Percentiles rank a stretch among this genome's conserved stretches.
These are phyloP conservation scores for Fusarium equiseti DNA, from an alignment of 2,329 filamentous ascomycete species.

Conservation along the genomic window DNA sequence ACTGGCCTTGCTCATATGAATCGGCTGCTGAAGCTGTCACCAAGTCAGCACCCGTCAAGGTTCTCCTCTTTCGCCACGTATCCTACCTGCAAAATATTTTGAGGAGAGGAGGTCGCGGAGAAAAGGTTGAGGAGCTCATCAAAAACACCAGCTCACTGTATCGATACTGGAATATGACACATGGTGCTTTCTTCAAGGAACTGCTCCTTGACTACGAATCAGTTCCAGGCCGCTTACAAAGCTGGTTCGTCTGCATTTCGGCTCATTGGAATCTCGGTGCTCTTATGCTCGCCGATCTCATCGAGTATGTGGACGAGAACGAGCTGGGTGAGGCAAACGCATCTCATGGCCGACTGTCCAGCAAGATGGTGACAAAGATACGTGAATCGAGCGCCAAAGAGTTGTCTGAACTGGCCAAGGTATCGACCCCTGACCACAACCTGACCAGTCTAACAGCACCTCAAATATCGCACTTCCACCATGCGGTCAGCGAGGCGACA, in stretches of 20 bases:
- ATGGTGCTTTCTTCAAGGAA: slow-evolving; percentile 64
- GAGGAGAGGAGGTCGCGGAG: slow-evolving; percentile 51
- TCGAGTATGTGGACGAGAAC: slow-evolving; percentile 63
- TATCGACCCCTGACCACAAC: slow-evolving; percentile 53
- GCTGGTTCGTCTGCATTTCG: slow-evolving; percentile 69
- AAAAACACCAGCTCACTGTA: slow-evolving; percentile 61
- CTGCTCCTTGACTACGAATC: slow-evolving; percentile 61
- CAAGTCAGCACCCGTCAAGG: slow-evolving; percentile 68
- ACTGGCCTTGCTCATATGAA: slow-evolving; percentile 67
- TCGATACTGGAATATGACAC: slow-evolving; percentile 65
- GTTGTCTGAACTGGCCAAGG: slow-evolving; percentile 62
- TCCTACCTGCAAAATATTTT: slow-evolving; percentile 64
- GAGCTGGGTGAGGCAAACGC: slow-evolving; percentile 39
- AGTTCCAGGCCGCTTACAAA: slow-evolving; percentile 65
- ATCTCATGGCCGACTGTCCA: slow-evolving; percentile 41
- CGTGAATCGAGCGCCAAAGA: slow-evolving; percentile 58
- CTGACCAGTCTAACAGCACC: slow-evolving; percentile 15
- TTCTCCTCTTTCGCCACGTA: slow-evolving; percentile 67
- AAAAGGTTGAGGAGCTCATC: slow-evolving; percentile 62
- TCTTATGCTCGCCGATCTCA: slow-evolving; percentile 65
- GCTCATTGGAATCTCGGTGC: slow-evolving; percentile 69
- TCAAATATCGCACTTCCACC: slow-evolving; percentile 60
- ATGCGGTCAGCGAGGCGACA: slow-evolving; percentile 65
- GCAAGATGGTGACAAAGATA: slow-evolving; percentile 55
- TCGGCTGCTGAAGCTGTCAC: slow-evolving; percentile 61